These are phyloP conservation scores for Lolium rigidum DNA, from an alignment of 176 grass and related monocot genomes.

Conservation along the genomic window DNA sequence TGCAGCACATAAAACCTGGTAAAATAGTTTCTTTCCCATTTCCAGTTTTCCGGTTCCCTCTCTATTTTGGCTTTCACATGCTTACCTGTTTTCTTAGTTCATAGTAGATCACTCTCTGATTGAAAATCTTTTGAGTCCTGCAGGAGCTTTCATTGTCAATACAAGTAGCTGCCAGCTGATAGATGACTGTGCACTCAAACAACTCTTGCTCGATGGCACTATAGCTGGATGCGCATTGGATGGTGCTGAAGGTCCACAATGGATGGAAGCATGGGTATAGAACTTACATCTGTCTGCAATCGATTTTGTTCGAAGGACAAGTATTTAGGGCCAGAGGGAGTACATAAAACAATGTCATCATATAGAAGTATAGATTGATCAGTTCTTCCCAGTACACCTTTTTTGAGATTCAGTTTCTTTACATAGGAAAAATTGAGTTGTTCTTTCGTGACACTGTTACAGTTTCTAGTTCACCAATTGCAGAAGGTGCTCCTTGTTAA, in stretches of 20 bases:
- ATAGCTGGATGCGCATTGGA: slow-evolving; percentile 95
- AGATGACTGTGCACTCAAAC: slow-evolving; percentile 94
- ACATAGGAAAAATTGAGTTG: neutral
- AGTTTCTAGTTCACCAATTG: neutral
- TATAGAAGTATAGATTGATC: neutral
- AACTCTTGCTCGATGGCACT: slow-evolving; percentile 90
- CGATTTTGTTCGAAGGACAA: slow-evolving; percentile 12
- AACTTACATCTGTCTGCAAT: slow-evolving; percentile 47
- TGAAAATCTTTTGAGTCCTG: slow-evolving; percentile 32
- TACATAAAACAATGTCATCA: neutral
- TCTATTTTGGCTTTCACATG: neutral
- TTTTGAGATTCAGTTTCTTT: slow-evolving; percentile 25
- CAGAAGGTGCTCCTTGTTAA: slow-evolving; percentile 13
- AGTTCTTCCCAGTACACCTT: slow-evolving; percentile 10
- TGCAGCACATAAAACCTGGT: slow-evolving; percentile 96
- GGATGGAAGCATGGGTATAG: slow-evolving; percentile 99
- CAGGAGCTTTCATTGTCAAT: slow-evolving; percentile 96
- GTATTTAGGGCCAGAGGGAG: too few relatives aligned
- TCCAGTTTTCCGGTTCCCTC: neutral
- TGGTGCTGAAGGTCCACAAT: slow-evolving; percentile 93
- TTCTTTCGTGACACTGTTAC: neutral
- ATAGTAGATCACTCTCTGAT: slow-evolving; percentile 17
- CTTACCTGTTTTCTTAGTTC: slow-evolving; percentile 15
- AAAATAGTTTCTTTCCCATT: slow-evolving; percentile 27
- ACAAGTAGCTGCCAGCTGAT: slow-evolving; percentile 91